phyloP scores from a whole-genome alignment of 805 yeast genomes.

The Pichia pseudocactophila region DNA sequence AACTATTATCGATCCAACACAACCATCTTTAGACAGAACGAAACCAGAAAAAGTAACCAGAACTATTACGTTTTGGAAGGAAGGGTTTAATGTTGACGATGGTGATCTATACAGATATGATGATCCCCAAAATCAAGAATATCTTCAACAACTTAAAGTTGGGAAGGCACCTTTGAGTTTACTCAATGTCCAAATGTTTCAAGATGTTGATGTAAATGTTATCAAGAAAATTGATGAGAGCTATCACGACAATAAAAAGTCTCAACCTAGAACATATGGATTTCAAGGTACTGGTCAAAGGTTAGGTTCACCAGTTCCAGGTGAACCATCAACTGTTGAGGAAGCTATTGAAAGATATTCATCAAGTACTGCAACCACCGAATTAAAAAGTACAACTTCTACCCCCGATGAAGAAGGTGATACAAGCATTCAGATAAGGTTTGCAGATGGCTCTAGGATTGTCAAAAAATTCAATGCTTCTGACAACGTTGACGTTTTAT shows the following conservation, averaged over 20 bases:
- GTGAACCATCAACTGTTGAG: conserved; percentile 34
- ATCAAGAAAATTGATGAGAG: conserved; percentile 73
- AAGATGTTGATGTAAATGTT: conserved; percentile 90
- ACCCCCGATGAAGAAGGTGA: conserved; percentile 30
- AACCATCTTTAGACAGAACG: background rate
- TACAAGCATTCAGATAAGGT: conserved; percentile 68
- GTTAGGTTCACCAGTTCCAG: conserved; percentile 84
- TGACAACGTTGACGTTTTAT: conserved; percentile 58
- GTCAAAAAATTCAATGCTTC: conserved; percentile 54
- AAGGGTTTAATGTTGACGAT: conserved; percentile 92
- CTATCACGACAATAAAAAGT: conserved; percentile 45
- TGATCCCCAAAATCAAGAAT: conserved; percentile 79
- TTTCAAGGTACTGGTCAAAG: conserved; percentile 76
- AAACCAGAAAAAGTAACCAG: conserved; percentile 51
- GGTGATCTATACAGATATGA: conserved; percentile 82
- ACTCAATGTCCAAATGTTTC: conserved; percentile 78
- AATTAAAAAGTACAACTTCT: conserved; percentile 17
- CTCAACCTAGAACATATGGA: conserved; percentile 43
- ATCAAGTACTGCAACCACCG: conserved; percentile 10
- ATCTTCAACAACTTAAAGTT: conserved; percentile 69
- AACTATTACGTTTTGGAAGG: conserved; percentile 89
- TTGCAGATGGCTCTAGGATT: conserved; percentile 71
- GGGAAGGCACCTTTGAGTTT: conserved; percentile 88
- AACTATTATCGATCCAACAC: conserved; percentile 22
- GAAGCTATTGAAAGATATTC: conserved; percentile 3